Conservation (phyloP, 495 filamentous ascomycete species). For the Neurospora sp. region DNA sequence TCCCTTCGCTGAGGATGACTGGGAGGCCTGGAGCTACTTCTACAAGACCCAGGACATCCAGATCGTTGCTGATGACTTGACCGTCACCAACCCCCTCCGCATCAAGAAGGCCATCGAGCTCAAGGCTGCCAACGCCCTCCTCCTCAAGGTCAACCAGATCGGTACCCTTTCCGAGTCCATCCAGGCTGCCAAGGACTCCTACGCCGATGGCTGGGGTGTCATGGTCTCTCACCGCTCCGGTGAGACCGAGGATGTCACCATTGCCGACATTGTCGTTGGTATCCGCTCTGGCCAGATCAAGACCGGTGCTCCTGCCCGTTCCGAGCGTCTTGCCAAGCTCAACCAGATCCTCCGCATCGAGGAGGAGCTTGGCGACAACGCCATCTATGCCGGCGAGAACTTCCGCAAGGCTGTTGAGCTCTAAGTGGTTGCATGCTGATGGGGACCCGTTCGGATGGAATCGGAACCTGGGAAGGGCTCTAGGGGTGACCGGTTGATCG, state of each 20-base stretch:
- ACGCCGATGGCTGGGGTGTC: constrained; percentile 93
- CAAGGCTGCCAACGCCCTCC: constrained; percentile 94
- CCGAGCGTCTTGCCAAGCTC: constrained; percentile 97
- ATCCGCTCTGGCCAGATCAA: constrained; percentile 97
- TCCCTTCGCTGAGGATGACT: constrained; percentile 63
- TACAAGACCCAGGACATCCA: constrained; percentile 98
- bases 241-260: constrained; percentile 99
- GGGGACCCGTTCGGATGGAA: constrained; percentile 8
- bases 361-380: constrained; percentile 91
- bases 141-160: constrained; percentile 99
- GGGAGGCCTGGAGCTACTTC: constrained; percentile 99
- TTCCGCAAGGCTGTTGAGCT: constrained; percentile 86
- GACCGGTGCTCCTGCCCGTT: constrained; percentile 91
- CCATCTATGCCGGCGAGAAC: constrained; percentile 79
- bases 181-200: constrained; percentile 99
- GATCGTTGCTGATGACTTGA: constrained; percentile 88
- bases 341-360: constrained; percentile 99
- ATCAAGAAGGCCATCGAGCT: constrained; percentile 99
- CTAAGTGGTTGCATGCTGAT: constrained; percentile 31
- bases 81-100: constrained; percentile 94
- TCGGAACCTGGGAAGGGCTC: constrained; percentile 2
- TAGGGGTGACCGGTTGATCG: constrained; percentile 6
- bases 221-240: constrained; percentile 99
- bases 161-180: constrained; percentile 97
- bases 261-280: constrained; percentile 94